Evolutionary conservation across 768 basidiomycete species (phyloP).

Genomic region (Lenzites betulinus): DNA sequence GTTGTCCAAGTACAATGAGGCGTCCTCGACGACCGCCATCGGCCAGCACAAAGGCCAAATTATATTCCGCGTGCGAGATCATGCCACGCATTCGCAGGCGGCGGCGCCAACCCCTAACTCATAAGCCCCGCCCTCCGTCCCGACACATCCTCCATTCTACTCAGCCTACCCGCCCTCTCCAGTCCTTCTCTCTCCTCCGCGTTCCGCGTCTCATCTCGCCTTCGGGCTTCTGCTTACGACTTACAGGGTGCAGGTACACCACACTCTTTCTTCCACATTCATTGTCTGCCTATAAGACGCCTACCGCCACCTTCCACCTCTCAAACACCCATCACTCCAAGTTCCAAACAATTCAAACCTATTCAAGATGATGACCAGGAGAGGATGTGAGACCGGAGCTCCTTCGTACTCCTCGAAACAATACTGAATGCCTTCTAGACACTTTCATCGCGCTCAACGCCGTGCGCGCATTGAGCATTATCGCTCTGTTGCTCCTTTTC

Average conservation of each 20-base stretch:
- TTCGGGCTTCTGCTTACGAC: slow-evolving; percentile 16
- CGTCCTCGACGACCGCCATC: slow-evolving; percentile 7
- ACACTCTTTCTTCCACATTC: slow-evolving; percentile 15
- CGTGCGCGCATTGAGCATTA: slow-evolving; percentile 62
- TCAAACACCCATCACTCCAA: not conserved
- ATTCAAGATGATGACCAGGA: slow-evolving; percentile 16
- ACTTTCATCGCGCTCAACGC: slow-evolving; percentile 78
- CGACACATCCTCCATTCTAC: slow-evolving; percentile 17
- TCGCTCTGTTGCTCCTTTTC: slow-evolving; percentile 25
- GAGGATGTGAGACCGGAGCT: slow-evolving; percentile 14
- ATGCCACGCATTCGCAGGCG: not conserved
- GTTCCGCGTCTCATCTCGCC: slow-evolving; percentile 8
- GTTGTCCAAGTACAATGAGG: slow-evolving; percentile 18
- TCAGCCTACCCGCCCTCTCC: slow-evolving; percentile 2
- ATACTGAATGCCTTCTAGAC: slow-evolving; percentile 34
- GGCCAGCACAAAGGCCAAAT: slow-evolving; percentile 1
- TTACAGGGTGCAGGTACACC: slow-evolving; percentile 22
- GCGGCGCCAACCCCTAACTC: slow-evolving; percentile 9
- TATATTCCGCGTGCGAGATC: slow-evolving; percentile 7
- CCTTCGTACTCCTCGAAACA: not conserved
- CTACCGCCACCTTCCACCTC: not conserved
- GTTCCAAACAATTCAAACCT: too few species aligned
- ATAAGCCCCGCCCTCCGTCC: slow-evolving; percentile 8
- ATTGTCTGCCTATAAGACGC: slow-evolving; percentile 4
- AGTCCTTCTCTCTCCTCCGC: slow-evolving; percentile 6